Evolutionary conservation across 768 basidiomycete genomes (phyloP).

Genomic region (Tephrocybe rancida): DNA sequence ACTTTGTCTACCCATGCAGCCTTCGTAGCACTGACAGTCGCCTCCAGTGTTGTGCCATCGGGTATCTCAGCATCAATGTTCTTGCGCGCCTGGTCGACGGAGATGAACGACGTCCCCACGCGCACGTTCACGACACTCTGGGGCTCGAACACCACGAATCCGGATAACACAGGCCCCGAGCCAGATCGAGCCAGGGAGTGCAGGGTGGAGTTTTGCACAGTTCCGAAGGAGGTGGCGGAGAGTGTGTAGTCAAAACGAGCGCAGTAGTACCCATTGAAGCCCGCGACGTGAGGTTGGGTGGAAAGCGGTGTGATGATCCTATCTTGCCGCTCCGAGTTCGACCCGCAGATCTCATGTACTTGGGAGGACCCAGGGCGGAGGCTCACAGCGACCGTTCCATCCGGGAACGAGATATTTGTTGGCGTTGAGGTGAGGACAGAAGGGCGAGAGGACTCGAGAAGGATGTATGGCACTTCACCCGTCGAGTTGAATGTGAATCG

Average conservation of each 20-base stretch:
- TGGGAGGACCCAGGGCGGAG: slow-evolving; percentile 18
- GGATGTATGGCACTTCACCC: slow-evolving; percentile 50
- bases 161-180: slow-evolving; percentile 50
- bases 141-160: slow-evolving; percentile 49
- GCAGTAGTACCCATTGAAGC: slow-evolving; percentile 61
- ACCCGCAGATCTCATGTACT: slow-evolving; percentile 57
- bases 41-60: slow-evolving; percentile 46
- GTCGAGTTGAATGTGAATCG: slow-evolving; percentile 60
- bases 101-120: slow-evolving; percentile 79
- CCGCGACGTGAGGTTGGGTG: slow-evolving; percentile 32
- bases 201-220: slow-evolving; percentile 46
- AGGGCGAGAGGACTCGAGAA: slow-evolving; percentile 68
- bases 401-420: slow-evolving; percentile 52
- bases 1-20: slow-evolving; percentile 61
- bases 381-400: slow-evolving; percentile 49
- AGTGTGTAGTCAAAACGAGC: slow-evolving; percentile 53
- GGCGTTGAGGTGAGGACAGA: slow-evolving; percentile 57
- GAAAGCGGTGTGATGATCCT: slow-evolving; percentile 49
- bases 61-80: slow-evolving; percentile 52
- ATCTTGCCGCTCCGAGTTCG: slow-evolving; percentile 62
- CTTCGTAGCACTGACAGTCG: slow-evolving; percentile 50
- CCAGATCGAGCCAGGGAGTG: slow-evolving; percentile 28
- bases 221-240: slow-evolving; percentile 39
- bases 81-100: slow-evolving; percentile 60
- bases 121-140: slow-evolving; percentile 55